Evolutionary conservation across 2,329 filamentous ascomycete species (phyloP).

Genomic region (Hymenoscyphus salicellus): DNA sequence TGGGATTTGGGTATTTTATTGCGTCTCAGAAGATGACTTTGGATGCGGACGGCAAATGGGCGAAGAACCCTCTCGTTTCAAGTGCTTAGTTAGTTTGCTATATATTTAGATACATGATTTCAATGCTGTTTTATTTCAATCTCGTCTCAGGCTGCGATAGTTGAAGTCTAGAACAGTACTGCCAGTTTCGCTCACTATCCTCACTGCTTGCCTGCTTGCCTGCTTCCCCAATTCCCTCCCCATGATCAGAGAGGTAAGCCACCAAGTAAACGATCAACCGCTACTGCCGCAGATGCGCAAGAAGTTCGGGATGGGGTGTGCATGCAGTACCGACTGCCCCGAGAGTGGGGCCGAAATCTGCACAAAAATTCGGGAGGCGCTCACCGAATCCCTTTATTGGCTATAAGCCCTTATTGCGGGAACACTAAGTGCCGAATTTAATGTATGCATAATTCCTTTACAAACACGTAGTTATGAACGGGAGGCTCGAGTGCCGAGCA

Average conservation of each 20-base stretch:
- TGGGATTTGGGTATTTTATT: constrained; percentile 6
- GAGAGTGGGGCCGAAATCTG: background rate
- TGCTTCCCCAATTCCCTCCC: too few relatives aligned
- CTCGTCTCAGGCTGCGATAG: background rate
- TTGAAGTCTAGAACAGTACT: too few relatives aligned
- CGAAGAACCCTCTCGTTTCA: background rate
- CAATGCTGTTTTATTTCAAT: background rate
- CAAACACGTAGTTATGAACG: background rate
- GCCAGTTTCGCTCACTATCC: too few relatives aligned
- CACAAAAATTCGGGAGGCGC: background rate
- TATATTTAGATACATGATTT: background rate
- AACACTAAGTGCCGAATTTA: background rate
- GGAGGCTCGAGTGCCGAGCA: background rate
- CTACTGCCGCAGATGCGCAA: background rate
- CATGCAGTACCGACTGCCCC: background rate
- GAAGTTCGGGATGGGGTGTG: background rate
- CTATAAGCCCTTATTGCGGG: background rate
- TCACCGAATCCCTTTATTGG: background rate
- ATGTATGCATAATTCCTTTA: background rate
- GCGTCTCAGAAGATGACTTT: constrained; percentile 8
- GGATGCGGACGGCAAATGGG: background rate
- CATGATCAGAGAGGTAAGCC: too few relatives aligned
- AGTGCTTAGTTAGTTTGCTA: background rate
- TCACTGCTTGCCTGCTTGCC: too few relatives aligned
- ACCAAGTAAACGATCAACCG: too few relatives aligned